phyloP scores from a whole-genome alignment of 352 stramenopile species.

The Blastocystis sp. region DNA sequence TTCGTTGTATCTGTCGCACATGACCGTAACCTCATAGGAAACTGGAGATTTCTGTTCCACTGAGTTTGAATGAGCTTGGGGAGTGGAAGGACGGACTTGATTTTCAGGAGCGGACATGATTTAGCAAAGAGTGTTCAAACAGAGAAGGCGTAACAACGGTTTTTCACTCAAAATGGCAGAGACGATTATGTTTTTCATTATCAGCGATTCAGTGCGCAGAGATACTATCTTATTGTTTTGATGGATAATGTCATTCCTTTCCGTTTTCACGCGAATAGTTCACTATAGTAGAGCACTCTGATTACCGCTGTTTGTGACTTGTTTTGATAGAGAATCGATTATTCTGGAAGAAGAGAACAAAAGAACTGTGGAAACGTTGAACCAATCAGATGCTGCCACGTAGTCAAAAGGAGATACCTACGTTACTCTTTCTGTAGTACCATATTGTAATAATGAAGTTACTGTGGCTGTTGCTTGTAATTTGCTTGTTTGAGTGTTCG shows the following conservation, averaged over 20 bases:
- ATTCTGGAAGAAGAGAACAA: no score
- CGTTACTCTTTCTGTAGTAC: neutral
- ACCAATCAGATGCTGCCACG: slow-evolving; percentile 43
- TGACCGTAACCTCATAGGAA: slow-evolving; percentile 11
- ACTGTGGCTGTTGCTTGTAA: neutral
- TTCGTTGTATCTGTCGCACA: slow-evolving; percentile 39
- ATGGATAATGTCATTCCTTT: no score
- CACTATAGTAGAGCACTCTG: no score
- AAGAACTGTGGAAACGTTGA: slow-evolving; percentile 1
- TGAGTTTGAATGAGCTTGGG: neutral
- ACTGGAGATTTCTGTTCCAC: neutral
- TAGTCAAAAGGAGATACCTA: neutral
- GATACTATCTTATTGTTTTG: no score
- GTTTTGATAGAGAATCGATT: no score
- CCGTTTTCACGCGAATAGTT: no score
- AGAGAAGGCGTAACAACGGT: neutral
- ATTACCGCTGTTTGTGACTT: no score
- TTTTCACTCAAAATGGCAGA: neutral
- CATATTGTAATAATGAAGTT: neutral
- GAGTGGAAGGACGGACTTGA: neutral
- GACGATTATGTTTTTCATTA: no score
- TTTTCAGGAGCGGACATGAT: neutral
- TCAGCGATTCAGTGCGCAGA: no score
- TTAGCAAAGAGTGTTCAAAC: no score
- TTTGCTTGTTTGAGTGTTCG: neutral